These are phyloP conservation scores for Aspergillus pseudotamarii DNA, from an alignment of 2,329 filamentous ascomycete genomes.

Conservation along the genomic window DNA sequence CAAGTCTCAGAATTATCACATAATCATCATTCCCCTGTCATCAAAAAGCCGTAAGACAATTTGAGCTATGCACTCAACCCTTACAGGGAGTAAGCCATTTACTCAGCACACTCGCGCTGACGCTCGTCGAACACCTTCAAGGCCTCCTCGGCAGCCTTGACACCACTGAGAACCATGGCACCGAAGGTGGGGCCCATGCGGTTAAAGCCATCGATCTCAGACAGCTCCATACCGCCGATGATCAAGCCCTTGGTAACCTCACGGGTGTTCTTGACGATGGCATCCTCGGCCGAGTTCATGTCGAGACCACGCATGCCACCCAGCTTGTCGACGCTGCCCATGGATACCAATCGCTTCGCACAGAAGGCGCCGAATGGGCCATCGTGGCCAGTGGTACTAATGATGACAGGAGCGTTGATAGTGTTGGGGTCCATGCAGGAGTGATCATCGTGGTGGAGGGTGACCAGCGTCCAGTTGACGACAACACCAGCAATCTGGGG, in stretches of 20 bases:
- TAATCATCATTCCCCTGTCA: slow-evolving; percentile 1
- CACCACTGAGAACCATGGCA: slow-evolving; percentile 83
- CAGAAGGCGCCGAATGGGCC: slow-evolving; percentile 88
- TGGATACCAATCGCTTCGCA: slow-evolving; percentile 87
- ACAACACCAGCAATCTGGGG: slow-evolving; percentile 78
- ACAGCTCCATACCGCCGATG: slow-evolving; percentile 93
- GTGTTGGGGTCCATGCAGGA: slow-evolving; percentile 98
- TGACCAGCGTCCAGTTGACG: slow-evolving; percentile 93
- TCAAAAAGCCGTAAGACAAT: slow-evolving; percentile 5
- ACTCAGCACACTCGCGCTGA: slow-evolving; percentile 72
- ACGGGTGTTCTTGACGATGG: slow-evolving; percentile 88
- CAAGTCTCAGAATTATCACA: neutral
- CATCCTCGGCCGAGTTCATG: slow-evolving; percentile 89
- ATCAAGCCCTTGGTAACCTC: slow-evolving; percentile 87
- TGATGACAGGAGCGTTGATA: slow-evolving; percentile 86
- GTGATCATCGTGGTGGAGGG: slow-evolving; percentile 85
- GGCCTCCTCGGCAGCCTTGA: slow-evolving; percentile 89
- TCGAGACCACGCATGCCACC: slow-evolving; percentile 92
- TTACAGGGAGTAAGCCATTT: neutral
- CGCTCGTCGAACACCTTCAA: slow-evolving; percentile 75
- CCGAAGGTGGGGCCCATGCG: slow-evolving; percentile 89
- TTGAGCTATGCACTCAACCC: neutral
- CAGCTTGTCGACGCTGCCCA: slow-evolving; percentile 79
- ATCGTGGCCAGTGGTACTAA: slow-evolving; percentile 90
- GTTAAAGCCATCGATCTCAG: slow-evolving; percentile 87